Conservation (phyloP, 352 stramenopile species). For the Phytopythium montanum region DNA sequence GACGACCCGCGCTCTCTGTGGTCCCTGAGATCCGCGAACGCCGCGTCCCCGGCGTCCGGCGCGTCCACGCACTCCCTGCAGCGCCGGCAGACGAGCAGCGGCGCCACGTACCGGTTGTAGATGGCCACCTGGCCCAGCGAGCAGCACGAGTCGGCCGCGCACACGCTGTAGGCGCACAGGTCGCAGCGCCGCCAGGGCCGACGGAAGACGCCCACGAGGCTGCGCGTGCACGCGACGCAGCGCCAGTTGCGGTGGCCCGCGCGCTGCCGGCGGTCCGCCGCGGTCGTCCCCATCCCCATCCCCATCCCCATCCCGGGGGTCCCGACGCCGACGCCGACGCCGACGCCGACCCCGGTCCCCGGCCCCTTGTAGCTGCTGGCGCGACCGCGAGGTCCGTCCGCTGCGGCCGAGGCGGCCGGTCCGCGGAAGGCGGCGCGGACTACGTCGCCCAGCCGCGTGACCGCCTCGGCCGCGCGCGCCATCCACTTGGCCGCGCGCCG, state of each 20-base stretch:
- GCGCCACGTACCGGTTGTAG: constrained; percentile 39
- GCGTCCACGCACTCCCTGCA: constrained; percentile 32
- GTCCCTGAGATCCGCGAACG: no score
- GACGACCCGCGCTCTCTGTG: not conserved
- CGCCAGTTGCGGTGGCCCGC: constrained; percentile 29
- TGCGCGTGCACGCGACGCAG: constrained; percentile 31
- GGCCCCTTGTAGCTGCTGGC: not conserved
- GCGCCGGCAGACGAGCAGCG: constrained; percentile 25
- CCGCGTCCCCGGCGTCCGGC: no score
- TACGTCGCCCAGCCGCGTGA: constrained; percentile 3
- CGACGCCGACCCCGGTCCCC: no score
- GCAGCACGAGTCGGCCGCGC: constrained; percentile 26
- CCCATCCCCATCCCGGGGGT: no score
- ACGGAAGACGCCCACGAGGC: constrained; percentile 17
- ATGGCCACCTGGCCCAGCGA: constrained; percentile 32
- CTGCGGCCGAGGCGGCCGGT: no score
- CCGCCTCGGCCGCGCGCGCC: not conserved
- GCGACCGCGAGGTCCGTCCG: no score
- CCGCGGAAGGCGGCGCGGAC: not conserved
- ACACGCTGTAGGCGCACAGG: constrained; percentile 36
- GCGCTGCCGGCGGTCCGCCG: not conserved
- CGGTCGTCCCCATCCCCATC: not conserved
- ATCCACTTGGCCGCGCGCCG: constrained; percentile 3
- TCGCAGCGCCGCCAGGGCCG: constrained; percentile 31
- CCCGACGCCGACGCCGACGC: no score